These are phyloP conservation scores for Parachaetomium inaequale DNA, from an alignment of 495 filamentous ascomycete genomes.

Conservation along the genomic window DNA sequence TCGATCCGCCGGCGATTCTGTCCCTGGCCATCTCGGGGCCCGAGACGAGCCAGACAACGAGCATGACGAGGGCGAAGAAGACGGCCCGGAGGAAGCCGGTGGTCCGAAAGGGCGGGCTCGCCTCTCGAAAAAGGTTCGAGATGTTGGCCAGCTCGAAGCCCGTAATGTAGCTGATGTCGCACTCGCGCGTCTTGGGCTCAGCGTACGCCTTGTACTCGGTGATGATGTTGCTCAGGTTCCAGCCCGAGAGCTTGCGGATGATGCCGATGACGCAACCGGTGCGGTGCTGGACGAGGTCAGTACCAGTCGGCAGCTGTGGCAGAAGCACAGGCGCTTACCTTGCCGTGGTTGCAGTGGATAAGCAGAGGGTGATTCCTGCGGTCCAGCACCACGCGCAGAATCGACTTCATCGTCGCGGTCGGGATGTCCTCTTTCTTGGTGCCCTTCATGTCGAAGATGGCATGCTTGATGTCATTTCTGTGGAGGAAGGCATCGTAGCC, in stretches of 20 bases:
- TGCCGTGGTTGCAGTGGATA: constrained; percentile 87
- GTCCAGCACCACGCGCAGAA: constrained; percentile 63
- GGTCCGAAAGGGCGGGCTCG: constrained; percentile 15
- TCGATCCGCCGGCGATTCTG: neutral
- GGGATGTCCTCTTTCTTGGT: constrained; percentile 71
- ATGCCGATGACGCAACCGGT: constrained; percentile 77
- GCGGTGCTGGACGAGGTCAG: constrained; percentile 57
- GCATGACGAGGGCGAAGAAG: constrained; percentile 26
- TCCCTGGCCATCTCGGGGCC: constrained; percentile 16
- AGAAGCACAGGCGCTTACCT: constrained; percentile 44
- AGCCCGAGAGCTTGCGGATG: constrained; percentile 62
- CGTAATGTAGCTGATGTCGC: constrained; percentile 50
- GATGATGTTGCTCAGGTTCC: constrained; percentile 54
- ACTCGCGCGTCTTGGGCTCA: constrained; percentile 56
- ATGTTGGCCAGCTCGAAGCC: constrained; percentile 36
- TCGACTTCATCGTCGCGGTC: constrained; percentile 56
- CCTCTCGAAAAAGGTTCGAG: constrained; percentile 25
- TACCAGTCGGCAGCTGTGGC: neutral
- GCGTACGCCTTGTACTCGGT: constrained; percentile 67
- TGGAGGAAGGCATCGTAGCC: constrained; percentile 59
- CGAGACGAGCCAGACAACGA: constrained; percentile 30
- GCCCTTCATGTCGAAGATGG: constrained; percentile 65
- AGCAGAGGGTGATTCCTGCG: constrained; percentile 67
- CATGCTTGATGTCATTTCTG: constrained; percentile 60
- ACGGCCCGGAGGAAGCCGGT: constrained; percentile 27